Conservation (phyloP, 345 rosid genomes). For the Hibiscus tridactylites region DNA sequence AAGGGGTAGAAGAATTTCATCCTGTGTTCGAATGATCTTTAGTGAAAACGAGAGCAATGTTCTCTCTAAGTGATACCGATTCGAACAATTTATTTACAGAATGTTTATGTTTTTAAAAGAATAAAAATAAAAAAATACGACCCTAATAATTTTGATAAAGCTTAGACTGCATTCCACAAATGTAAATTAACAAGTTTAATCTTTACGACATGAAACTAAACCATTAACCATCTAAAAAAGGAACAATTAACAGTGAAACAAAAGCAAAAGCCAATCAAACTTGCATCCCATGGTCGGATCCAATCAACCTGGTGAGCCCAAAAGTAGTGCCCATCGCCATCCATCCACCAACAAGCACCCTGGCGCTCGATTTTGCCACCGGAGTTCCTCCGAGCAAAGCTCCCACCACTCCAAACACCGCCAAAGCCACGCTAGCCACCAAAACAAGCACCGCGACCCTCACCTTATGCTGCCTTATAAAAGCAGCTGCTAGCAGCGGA, state of each 20-base stretch:
- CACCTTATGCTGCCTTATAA: constrained; percentile 50
- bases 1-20: too few relatives aligned
- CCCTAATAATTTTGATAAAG: too few relatives aligned
- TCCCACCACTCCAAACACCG: constrained; percentile 68
- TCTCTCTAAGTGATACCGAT: too few relatives aligned
- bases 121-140: too few relatives aligned
- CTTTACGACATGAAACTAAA: background rate
- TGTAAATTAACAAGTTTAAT: too few relatives aligned
- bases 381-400: constrained; percentile 72
- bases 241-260: background rate
- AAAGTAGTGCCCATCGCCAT: constrained; percentile 85
- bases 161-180: too few relatives aligned
- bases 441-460: constrained; percentile 48
- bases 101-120: too few relatives aligned
- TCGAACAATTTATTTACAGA: too few relatives aligned
- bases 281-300: constrained; percentile 43
- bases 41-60: too few relatives aligned
- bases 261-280: background rate
- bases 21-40: too few relatives aligned
- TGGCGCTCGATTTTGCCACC: constrained; percentile 32
- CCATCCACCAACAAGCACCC: constrained; percentile 82
- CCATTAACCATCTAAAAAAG: background rate
- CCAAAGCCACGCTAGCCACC: constrained; percentile 52
- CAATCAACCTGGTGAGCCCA: constrained; percentile 75
- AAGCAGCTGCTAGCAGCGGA: constrained; percentile 78